Evolutionary conservation across 2,329 filamentous ascomycete species (phyloP).

Genomic region (Aspergillus flavus): DNA sequence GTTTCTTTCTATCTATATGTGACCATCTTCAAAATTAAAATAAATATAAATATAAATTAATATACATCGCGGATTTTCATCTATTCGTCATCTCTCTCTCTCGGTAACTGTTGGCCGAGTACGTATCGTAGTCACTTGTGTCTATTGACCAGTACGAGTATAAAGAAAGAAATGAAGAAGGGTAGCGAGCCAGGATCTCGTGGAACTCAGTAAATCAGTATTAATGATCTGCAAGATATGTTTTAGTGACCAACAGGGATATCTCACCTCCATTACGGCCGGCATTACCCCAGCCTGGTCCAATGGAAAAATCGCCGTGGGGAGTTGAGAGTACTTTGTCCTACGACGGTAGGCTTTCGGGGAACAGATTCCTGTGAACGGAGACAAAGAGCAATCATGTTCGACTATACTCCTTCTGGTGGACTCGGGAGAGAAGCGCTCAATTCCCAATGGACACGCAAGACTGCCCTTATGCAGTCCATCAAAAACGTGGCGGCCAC

Average conservation of each 20-base stretch:
- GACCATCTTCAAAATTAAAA: neutral
- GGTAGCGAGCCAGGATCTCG: neutral
- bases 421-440: neutral
- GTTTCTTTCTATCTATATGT: neutral
- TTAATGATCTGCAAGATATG: slow-evolving; percentile 1
- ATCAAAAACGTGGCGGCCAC: slow-evolving; percentile 39
- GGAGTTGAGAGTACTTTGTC: neutral
- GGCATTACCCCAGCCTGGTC: neutral
- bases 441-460: neutral
- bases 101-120: neutral
- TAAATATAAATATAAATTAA: neutral
- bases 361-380: neutral
- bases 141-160: neutral
- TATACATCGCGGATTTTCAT: neutral
- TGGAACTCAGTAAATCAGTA: neutral
- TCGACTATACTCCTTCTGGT: neutral
- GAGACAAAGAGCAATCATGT: neutral
- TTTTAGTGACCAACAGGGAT: neutral
- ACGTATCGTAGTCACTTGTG: neutral
- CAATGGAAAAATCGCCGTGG: neutral
- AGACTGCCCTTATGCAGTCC: slow-evolving; percentile 9
- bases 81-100: neutral
- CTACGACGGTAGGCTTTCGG: neutral
- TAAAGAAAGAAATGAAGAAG: neutral
- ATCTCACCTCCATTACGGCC: neutral